phyloP scores from a whole-genome alignment of 352 stramenopile genomes.

The Thalassiosira hispida region DNA sequence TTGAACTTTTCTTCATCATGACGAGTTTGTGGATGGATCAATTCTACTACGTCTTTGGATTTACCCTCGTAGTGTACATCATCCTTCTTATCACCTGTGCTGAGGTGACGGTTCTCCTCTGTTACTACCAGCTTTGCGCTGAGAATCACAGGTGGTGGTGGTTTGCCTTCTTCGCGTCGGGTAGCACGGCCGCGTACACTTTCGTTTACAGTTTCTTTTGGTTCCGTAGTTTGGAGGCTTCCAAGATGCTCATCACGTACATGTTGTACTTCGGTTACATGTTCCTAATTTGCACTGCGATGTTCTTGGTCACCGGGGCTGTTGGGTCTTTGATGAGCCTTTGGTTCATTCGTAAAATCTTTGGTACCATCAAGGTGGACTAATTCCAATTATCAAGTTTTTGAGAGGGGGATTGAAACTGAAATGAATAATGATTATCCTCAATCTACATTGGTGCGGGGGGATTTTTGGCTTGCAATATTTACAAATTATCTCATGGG shows the following conservation, averaged over 20 bases:
- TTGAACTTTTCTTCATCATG: conserved; percentile 99
- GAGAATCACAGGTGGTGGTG: conserved; percentile 99
- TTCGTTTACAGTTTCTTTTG: conserved; percentile 98
- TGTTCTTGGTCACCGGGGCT: conserved; percentile 95
- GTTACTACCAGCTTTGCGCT: conserved; percentile 98
- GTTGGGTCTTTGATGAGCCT: conserved; percentile 96
- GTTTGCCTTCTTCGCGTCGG: conserved; percentile 96
- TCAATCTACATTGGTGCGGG: too few relatives aligned
- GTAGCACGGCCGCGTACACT: conserved; percentile 93
- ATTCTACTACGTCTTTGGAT: conserved; percentile 99
- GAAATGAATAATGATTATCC: neutral
- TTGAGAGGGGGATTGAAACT: neutral
- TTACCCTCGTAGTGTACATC: conserved; percentile 95
- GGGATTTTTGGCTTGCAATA: too few relatives aligned
- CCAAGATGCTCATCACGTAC: conserved; percentile 88
- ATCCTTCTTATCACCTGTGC: conserved; percentile 96
- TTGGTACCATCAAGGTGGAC: conserved; percentile 90
- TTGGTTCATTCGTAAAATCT: conserved; percentile 99
- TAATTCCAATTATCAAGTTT: conserved; percentile 32
- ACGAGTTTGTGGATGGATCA: conserved; percentile 97
- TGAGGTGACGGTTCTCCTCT: conserved; percentile 99
- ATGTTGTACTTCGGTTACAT: conserved; percentile 88
- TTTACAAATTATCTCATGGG: too few relatives aligned
- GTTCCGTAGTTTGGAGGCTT: conserved; percentile 95
- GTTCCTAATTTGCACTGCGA: conserved; percentile 85